Base-by-base conservation (phyloP, 2,329 filamentous ascomycete species). In the Neospermospora avenae region DNA sequence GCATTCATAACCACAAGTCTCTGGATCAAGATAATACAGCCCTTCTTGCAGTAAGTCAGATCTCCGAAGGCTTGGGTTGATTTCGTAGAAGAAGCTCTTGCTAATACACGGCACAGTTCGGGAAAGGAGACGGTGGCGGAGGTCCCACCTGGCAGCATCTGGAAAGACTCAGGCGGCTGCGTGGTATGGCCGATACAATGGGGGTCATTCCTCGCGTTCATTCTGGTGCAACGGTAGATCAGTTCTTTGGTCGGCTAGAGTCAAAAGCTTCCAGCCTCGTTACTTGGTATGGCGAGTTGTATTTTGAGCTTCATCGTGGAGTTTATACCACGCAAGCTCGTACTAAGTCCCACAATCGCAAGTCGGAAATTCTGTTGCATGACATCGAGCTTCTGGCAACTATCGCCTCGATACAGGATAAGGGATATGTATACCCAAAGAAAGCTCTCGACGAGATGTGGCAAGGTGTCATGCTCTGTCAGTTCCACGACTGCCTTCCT, bases 321-420 rank as follows among this genome's bases (percentile, higher is more conserved):
- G 98, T 93, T 11, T 98, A 98, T 76, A 99, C 95, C 3, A 97
- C 93, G 0, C 93, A 98, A 74, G 89, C 93, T 61, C 96, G 97
- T 77, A 99, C 96, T 80, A 99, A 99, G 78, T 85, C 86, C 68
- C 93, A 96, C 78, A 99, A 98, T 73, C 85, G 95, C 58, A 89
- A 87, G 72, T 83, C 91, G 0, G 95, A 99, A 75, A 85, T 89
- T 56, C 75, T 96, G 76, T 81, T 99, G 56, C 88, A 92, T 52
- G 91, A 96, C 65, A 81, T 98, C 58, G 95, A 99, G 74, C 87
- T 90, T 65, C 79, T 98, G 35, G 91, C 93, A 8, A 96, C 95
- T 0, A 77, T 96, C 66, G 92, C 91, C 3, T 95, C 89, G 2
- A 77, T 98, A 63, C 70, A 87, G 63, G 48, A 51, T 20, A 79